phyloP scores from a whole-genome alignment of 768 basidiomycete genomes.

The Russula earlei region DNA sequence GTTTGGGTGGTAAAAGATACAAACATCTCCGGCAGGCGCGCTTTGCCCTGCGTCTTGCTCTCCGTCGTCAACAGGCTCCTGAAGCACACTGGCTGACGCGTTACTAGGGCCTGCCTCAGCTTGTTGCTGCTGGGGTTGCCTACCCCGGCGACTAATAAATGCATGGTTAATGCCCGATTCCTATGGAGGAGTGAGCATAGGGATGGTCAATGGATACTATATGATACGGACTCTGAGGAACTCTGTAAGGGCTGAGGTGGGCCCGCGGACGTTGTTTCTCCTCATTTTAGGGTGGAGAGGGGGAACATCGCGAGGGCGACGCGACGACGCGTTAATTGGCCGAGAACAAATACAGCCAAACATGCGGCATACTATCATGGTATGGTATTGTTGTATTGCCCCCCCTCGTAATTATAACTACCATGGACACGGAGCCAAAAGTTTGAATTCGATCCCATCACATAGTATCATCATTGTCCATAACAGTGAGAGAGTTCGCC shows the following conservation, averaged over 20 bases:
- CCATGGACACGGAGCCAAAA: too few species aligned
- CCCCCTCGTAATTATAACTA: too few species aligned
- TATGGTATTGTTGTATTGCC: too few species aligned
- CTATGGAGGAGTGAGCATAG: slow-evolving; percentile 21
- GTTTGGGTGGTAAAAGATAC: neutral
- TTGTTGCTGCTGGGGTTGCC: slow-evolving; percentile 28
- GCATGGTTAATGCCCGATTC: slow-evolving; percentile 44
- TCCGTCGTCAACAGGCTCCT: slow-evolving; percentile 17
- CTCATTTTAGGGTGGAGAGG: neutral
- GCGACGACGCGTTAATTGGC: neutral
- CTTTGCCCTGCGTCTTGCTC: slow-evolving; percentile 19
- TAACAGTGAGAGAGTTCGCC: too few species aligned
- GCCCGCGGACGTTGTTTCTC: slow-evolving; percentile 62
- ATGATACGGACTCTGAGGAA: slow-evolving; percentile 52
- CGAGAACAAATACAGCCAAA: slow-evolving; percentile 1
- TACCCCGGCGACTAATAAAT: slow-evolving; percentile 32
- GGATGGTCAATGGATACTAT: too few species aligned
- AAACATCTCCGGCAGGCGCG: slow-evolving; percentile 2
- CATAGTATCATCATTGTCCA: too few species aligned
- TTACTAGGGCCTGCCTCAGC: slow-evolving; percentile 41
- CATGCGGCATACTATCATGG: too few species aligned
- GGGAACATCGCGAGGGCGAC: neutral
- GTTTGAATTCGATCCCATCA: too few species aligned
- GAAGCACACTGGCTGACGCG: slow-evolving; percentile 9
- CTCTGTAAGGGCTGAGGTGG: slow-evolving; percentile 75